Conservation (phyloP, 2,329 filamentous ascomycete species). For the Pyrenophora graminea region DNA sequence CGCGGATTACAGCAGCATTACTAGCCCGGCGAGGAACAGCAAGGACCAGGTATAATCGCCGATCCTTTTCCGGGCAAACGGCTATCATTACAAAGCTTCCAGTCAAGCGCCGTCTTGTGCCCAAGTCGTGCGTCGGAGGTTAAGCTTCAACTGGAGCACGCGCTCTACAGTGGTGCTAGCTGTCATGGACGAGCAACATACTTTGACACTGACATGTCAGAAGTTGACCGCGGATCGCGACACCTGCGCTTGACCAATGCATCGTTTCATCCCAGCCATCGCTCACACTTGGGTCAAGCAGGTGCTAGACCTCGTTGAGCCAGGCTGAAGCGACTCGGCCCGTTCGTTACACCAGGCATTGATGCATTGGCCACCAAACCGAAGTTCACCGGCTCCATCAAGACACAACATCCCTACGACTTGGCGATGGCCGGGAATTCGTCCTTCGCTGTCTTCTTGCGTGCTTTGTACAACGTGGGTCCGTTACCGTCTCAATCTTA, state of each 20-base stretch:
- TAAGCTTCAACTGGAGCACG: slow-evolving; percentile 1
- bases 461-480: no score
- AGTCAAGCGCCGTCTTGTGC: neutral
- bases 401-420: no score
- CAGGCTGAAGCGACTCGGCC: neutral
- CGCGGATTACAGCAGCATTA: neutral
- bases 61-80: neutral
- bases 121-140: neutral
- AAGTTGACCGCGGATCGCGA: slow-evolving; percentile 16
- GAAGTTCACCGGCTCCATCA: no score
- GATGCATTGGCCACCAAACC: neutral
- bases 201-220: slow-evolving; percentile 19
- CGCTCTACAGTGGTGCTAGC: neutral
- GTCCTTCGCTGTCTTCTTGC: no score
- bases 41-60: neutral
- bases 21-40: neutral
- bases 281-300: slow-evolving; percentile 41
- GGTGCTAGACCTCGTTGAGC: neutral
- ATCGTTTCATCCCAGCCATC: slow-evolving; percentile 12
- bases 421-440: no score
- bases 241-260: slow-evolving; percentile 22
- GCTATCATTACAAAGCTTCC: neutral
- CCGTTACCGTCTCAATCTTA: no score
- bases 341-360: neutral
- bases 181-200: slow-evolving; percentile 9